Percentiles rank a stretch among this genome's conserved stretches.
phyloP scores from a whole-genome alignment of 2,329 filamentous ascomycete genomes.

The Mycosphaerelloides madeirae region DNA sequence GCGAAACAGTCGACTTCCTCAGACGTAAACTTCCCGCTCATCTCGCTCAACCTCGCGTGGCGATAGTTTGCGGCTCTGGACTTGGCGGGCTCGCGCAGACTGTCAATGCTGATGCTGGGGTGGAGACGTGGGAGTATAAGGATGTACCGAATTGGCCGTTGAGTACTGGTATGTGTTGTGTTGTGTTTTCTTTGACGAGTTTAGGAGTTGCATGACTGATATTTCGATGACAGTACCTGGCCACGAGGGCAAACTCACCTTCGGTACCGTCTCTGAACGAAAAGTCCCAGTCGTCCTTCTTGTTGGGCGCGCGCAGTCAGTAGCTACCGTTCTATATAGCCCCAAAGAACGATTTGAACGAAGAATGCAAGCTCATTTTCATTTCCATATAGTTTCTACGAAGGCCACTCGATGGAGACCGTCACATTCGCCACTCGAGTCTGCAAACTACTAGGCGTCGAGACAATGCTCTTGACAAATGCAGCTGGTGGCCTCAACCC shows the following conservation, averaged over 20 bases:
- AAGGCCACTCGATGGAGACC: constrained; percentile 59
- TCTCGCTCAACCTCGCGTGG: constrained; percentile 51
- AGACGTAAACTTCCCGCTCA: constrained; percentile 47
- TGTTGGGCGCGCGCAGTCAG: constrained; percentile 61
- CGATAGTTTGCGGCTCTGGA: constrained; percentile 62
- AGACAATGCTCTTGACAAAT: constrained; percentile 62
- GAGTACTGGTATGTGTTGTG: constrained; percentile 50
- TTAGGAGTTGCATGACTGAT: neutral
- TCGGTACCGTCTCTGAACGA: constrained; percentile 52
- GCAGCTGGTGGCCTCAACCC: constrained; percentile 62
- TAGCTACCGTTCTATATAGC: constrained; percentile 22
- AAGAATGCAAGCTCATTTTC: constrained; percentile 9
- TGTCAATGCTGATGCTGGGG: constrained; percentile 37
- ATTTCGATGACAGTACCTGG: constrained; percentile 41
- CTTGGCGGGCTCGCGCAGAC: constrained; percentile 57
- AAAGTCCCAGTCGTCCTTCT: constrained; percentile 57
- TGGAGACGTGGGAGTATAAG: constrained; percentile 52
- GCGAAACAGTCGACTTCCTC: constrained; percentile 50
- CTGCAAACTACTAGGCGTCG: constrained; percentile 57
- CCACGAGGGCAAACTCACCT: constrained; percentile 62
- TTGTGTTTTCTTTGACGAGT: neutral
- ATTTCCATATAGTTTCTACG: constrained; percentile 54
- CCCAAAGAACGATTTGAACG: neutral
- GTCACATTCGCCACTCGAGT: constrained; percentile 62
- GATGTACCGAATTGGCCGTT: constrained; percentile 59